Conservation (phyloP, 495 filamentous ascomycete genomes). For the Aspergillus egyptiacus region DNA sequence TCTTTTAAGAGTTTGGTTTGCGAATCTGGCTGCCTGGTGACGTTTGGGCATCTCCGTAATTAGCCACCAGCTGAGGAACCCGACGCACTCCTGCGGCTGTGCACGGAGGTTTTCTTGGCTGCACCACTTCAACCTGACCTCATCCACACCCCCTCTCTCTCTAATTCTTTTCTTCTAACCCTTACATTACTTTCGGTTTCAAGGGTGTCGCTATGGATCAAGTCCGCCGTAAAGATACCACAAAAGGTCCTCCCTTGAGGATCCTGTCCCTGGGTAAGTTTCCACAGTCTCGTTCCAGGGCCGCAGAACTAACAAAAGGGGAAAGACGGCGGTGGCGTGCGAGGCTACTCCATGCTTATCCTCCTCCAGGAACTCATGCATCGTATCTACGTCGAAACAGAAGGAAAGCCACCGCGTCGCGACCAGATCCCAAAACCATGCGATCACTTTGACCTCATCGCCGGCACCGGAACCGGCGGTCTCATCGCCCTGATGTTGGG, state of each 20-base stretch:
- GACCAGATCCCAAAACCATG: slow-evolving; percentile 93
- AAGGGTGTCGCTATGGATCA: slow-evolving; percentile 14
- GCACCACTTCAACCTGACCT: slow-evolving; percentile 2
- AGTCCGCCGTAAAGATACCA: slow-evolving; percentile 82
- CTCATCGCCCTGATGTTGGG: slow-evolving; percentile 96
- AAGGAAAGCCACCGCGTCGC: slow-evolving; percentile 75
- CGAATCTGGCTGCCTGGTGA: slow-evolving; percentile 5
- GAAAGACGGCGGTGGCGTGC: slow-evolving; percentile 89
- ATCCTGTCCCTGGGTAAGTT: slow-evolving; percentile 84
- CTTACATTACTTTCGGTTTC: background rate
- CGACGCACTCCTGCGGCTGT: slow-evolving; percentile 8
- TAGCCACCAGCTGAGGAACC: slow-evolving; percentile 12
- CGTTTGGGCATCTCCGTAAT: slow-evolving; percentile 5
- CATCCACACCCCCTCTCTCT: background rate
- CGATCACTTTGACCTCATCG: slow-evolving; percentile 97
- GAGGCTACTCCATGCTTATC: slow-evolving; percentile 94
- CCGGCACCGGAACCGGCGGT: slow-evolving; percentile 89
- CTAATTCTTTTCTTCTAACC: background rate
- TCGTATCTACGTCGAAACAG: slow-evolving; percentile 75
- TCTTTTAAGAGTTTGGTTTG: background rate
- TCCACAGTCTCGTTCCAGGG: background rate
- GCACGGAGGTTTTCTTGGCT: slow-evolving; percentile 7
- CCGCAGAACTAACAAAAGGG: slow-evolving; percentile 13
- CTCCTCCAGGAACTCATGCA: slow-evolving; percentile 97
- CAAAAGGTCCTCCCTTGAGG: slow-evolving; percentile 86